A percentile compares a stretch with the other conserved stretches of the same genome.
phyloP scores from a whole-genome alignment of 306 rosid genomes.

The Geum urbanum region DNA sequence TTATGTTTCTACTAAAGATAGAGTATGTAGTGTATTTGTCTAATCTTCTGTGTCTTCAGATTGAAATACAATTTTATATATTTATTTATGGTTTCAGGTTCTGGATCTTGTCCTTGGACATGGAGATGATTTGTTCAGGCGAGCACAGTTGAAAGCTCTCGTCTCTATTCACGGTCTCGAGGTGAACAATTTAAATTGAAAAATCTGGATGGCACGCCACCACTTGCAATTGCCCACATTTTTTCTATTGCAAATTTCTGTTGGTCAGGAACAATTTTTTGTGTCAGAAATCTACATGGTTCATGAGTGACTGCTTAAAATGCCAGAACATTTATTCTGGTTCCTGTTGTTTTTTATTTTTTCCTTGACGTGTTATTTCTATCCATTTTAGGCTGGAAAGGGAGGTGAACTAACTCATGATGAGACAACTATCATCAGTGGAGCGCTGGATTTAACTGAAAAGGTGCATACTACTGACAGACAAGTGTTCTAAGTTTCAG shows the following conservation, averaged over 20 bases:
- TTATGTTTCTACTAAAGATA: neutral
- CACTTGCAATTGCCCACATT: neutral
- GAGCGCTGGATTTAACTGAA: conserved; percentile 90
- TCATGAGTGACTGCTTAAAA: conserved; percentile 8
- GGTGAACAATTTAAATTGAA: conserved; percentile 23
- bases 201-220: neutral
- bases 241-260: neutral
- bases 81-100: conserved; percentile 49
- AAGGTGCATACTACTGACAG: conserved; percentile 43
- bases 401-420: conserved; percentile 94
- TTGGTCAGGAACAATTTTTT: neutral
- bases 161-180: conserved; percentile 50
- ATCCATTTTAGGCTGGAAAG: conserved; percentile 75
- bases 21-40: neutral
- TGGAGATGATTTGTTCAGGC: conserved; percentile 42
- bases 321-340: neutral
- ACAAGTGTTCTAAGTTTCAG: conserved; percentile 1
- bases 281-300: neutral
- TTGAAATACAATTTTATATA: conserved; percentile 1
- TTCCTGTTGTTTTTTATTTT: neutral
- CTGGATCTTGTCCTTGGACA: conserved; percentile 79
- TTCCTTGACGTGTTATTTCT: conserved; percentile 18
- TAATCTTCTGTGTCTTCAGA: neutral
- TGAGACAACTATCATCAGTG: conserved; percentile 93
- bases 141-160: conserved; percentile 51